Base-by-base conservation (phyloP, 768 basidiomycete species). In the Mycena indigotica region DNA sequence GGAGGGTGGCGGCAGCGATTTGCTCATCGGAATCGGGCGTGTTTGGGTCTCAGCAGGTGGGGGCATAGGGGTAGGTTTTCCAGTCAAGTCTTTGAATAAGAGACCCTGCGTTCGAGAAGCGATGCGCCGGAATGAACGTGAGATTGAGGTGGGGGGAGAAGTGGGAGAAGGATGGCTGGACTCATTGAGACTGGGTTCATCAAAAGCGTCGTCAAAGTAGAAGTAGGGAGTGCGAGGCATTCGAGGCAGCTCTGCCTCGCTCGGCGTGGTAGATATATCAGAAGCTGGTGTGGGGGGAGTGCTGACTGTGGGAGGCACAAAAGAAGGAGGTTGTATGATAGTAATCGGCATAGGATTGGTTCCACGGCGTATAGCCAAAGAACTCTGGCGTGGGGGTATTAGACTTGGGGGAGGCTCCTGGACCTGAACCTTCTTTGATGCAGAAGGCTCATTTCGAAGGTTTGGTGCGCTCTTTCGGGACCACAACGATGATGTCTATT, bases 141-240 rank as follows among this genome's bases (percentile, higher is more conserved):
- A 55, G 19, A 58, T 26, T 28, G 46, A 8, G 5, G 46, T 24
- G 26, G 3, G 50, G 17, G 21, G 38, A 21, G 5, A 48, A 8
- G 1, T 48, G 0, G 5, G 8, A 15, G 26, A 50, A 49, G n/a
- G 61, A 48, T 0, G 35, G 56, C n/a, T n/a, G 1, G 19, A 16
- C 5, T 48, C 48, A 6, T 35, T 29, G 3, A 26, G 29, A 17
- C 10, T 16, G 0, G 39, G 17, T 5, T 28, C 50, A 6, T 62
- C 61, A 46, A 58, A 46, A 3, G 61, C 50, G 19, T 62, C 61
- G 29, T 62, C 61, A 28, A 62, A 62, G 25, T 55, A 62, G 30
- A 62, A 62, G 51, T 58, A 62, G 10, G 60, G 52, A 0, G 60
- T 54, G 30, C 49, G 56, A 0, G 61, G 61, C 3, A 57, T 58